Evolutionary conservation across 1,284 basidiomycete genomes (phyloP).

Genomic region (Ceratobasidium sp.): DNA sequence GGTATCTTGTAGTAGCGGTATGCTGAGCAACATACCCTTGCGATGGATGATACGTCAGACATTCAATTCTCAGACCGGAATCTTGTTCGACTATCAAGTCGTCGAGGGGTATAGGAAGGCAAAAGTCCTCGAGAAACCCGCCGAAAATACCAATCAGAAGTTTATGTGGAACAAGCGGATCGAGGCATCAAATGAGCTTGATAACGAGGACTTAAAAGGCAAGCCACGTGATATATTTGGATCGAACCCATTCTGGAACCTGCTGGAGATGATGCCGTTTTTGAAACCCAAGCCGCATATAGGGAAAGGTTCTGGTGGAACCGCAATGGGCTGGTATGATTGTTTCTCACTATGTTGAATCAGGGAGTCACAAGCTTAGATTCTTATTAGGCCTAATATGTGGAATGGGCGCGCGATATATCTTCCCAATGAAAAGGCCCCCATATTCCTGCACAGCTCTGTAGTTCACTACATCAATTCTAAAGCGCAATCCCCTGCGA

Average conservation of each 20-base stretch:
- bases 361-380: too few relatives aligned
- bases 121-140: neutral
- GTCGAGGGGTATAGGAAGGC: neutral
- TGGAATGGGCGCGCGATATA: too few relatives aligned
- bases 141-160: neutral
- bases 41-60: constrained; percentile 46
- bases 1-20: neutral
- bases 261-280: constrained; percentile 5
- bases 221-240: neutral
- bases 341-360: too few relatives aligned
- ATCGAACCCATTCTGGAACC: neutral
- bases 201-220: neutral
- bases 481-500: too few relatives aligned
- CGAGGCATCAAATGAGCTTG: neutral
- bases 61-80: neutral
- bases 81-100: constrained; percentile 2
- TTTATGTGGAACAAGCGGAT: neutral
- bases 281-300: too few relatives aligned
- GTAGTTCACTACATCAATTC: too few relatives aligned
- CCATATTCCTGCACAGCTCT: too few relatives aligned
- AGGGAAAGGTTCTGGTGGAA: too few relatives aligned
- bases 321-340: too few relatives aligned
- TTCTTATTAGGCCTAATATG: too few relatives aligned
- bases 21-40: constrained; percentile 41
- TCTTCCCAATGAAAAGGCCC: too few relatives aligned